Evolutionary conservation across 2,329 filamentous ascomycete genomes (phyloP).

Genomic region (Beauveria sp.): DNA sequence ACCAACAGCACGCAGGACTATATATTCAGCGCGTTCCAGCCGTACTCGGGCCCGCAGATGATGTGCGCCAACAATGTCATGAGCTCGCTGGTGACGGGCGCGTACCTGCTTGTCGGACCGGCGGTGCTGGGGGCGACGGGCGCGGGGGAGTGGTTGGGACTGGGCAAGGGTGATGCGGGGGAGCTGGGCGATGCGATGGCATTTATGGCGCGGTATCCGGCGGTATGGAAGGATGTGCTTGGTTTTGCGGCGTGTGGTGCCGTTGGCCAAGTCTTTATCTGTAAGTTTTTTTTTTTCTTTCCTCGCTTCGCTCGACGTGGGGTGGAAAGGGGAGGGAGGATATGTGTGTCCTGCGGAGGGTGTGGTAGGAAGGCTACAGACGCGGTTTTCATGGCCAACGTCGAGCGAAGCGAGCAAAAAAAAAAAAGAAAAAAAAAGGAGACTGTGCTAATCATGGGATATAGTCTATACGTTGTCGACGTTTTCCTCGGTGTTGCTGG

Average conservation of each 20-base stretch:
- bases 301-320: conserved; percentile 3
- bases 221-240: conserved; percentile 79
- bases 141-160: conserved; percentile 57
- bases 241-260: conserved; percentile 87
- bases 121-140: conserved; percentile 70
- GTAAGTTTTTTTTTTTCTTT: conserved; percentile 34
- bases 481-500: conserved; percentile 85
- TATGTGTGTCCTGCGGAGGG: neutral
- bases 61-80: conserved; percentile 97
- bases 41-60: conserved; percentile 92
- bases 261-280: conserved; percentile 94
- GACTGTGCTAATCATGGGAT: conserved; percentile 15
- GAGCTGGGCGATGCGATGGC: conserved; percentile 73
- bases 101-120: conserved; percentile 63
- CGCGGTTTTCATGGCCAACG: neutral
- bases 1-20: conserved; percentile 97
- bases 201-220: conserved; percentile 74
- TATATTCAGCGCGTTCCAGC: conserved; percentile 73
- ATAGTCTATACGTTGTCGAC: conserved; percentile 82
- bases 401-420: conserved; percentile 1
- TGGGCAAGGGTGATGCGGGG: conserved; percentile 58
- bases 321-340: neutral
- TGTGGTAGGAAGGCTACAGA: neutral
- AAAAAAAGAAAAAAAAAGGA: neutral
- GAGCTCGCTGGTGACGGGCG: conserved; percentile 66